phyloP scores from a whole-genome alignment of 1,284 basidiomycete species.

The Sporisorium scitamineum region DNA sequence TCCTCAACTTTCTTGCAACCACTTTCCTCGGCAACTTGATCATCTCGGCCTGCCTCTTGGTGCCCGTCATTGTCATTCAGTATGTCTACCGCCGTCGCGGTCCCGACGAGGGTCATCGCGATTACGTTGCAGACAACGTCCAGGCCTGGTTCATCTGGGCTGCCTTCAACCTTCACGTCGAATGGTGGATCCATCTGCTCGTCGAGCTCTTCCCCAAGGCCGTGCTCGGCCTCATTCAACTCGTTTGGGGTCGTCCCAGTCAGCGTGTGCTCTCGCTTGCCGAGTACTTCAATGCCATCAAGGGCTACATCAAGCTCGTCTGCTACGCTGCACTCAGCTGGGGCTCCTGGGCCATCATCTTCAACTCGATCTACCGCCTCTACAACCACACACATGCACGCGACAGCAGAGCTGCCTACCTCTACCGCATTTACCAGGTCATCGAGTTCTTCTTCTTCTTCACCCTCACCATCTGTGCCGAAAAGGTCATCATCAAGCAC shows the following conservation, averaged over 20 bases:
- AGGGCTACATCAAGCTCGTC: slow-evolving; percentile 62
- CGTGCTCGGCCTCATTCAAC: slow-evolving; percentile 49
- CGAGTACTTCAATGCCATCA: slow-evolving; percentile 64
- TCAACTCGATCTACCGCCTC: slow-evolving; percentile 60
- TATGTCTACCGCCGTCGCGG: slow-evolving; percentile 53
- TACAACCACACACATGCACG: slow-evolving; percentile 50
- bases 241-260: slow-evolving; percentile 60
- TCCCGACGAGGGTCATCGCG: slow-evolving; percentile 41
- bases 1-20: slow-evolving; percentile 55
- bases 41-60: slow-evolving; percentile 50
- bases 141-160: slow-evolving; percentile 68
- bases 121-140: slow-evolving; percentile 63
- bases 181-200: slow-evolving; percentile 65
- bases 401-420: slow-evolving; percentile 54
- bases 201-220: slow-evolving; percentile 62
- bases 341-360: slow-evolving; percentile 67
- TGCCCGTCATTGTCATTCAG: slow-evolving; percentile 63
- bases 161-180: slow-evolving; percentile 64
- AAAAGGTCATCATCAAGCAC: slow-evolving; percentile 65
- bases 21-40: slow-evolving; percentile 66
- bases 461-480: slow-evolving; percentile 59
- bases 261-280: slow-evolving; percentile 52
- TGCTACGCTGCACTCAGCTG: slow-evolving; percentile 63
- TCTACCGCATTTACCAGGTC: slow-evolving; percentile 65
- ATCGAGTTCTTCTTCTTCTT: slow-evolving; percentile 67